Evolutionary conservation across 306 rosid species (phyloP).

Genomic region (Corylus avellana): DNA sequence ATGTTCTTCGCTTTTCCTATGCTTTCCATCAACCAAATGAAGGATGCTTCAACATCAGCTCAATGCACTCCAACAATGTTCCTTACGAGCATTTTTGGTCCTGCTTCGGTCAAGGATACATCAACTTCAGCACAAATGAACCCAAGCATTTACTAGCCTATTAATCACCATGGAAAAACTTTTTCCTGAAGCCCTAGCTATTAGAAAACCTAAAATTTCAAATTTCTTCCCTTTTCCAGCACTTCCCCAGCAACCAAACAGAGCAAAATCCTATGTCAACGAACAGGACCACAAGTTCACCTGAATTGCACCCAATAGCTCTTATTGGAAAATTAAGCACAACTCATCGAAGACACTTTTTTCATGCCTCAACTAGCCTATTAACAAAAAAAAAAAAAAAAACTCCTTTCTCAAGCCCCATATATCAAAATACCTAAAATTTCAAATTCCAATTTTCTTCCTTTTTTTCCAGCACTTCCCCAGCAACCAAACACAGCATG

Average conservation of each 20-base stretch:
- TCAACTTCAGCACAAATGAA: neutral
- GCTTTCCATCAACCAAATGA: neutral
- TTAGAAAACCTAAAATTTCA: neutral
- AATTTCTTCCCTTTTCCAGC: neutral
- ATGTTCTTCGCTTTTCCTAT: neutral
- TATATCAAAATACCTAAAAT: neutral
- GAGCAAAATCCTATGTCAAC: neutral
- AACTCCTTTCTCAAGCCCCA: neutral
- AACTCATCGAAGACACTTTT: neutral
- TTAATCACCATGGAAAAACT: neutral
- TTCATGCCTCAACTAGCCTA: neutral
- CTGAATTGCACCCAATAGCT: neutral
- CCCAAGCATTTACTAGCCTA: neutral
- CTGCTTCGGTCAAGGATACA: neutral
- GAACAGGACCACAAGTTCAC: neutral
- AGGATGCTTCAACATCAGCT: neutral
- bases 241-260: neutral
- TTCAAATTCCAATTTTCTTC: neutral
- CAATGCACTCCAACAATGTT: neutral
- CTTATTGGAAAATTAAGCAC: neutral
- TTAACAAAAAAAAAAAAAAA: neutral
- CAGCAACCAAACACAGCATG: neutral
- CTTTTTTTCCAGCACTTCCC: neutral
- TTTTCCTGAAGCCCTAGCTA: neutral
- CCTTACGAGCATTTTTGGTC: neutral